Base-by-base conservation (phyloP, 2,329 filamentous ascomycete genomes). In the Fusarium vanettenii region DNA sequence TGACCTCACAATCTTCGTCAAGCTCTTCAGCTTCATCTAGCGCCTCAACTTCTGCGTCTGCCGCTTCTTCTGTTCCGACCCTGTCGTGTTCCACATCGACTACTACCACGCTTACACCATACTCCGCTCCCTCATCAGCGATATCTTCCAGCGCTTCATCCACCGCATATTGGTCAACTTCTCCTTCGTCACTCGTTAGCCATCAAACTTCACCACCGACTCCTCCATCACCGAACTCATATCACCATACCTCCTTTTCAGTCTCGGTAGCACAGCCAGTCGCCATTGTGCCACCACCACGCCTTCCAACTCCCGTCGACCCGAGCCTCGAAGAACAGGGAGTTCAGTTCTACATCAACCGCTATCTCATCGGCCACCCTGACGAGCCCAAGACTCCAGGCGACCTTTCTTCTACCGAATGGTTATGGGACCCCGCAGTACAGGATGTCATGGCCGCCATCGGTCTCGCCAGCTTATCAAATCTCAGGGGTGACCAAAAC, bases 391-490 rank as follows among this genome's bases (percentile, higher is more conserved):
- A 76, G 52, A 82, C 79, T 2, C 70, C 80, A 3, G 76, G 81
- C 8, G 83, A 87, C 20, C 78, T 88, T 5, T 80, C 79, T 9
- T 76, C 79, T 67, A 70, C 81, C 62, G 68, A 75, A 67, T 83
- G 84, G 84, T 69, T 86, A 48, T 81, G 84, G 79, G 76, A 83
- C 13, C 82, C 82, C 4, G 80, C 82, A 14, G 80, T 87, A 9
- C 84, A 84, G 31, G 85, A 87, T 37, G 85, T 89, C 55, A 89
- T 91, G 82, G 81, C 87, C 10, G 89, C 90, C 16, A 85, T 91
- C 20, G 90, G 90, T 2, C 84, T 91, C 57, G 89, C 90, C 0
- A 89, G 88, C 69, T 78, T 92, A 68, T 87, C 88, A 5, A 91
- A 91, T 66, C 80, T 90, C 20, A 84, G 82, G 31, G 85, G 85